Evolutionary conservation across 192 early-diverging fungal species (phyloP), one percentile per base, ranked within the genome.

Genomic region (Backusella parvicylindrica): DNA sequence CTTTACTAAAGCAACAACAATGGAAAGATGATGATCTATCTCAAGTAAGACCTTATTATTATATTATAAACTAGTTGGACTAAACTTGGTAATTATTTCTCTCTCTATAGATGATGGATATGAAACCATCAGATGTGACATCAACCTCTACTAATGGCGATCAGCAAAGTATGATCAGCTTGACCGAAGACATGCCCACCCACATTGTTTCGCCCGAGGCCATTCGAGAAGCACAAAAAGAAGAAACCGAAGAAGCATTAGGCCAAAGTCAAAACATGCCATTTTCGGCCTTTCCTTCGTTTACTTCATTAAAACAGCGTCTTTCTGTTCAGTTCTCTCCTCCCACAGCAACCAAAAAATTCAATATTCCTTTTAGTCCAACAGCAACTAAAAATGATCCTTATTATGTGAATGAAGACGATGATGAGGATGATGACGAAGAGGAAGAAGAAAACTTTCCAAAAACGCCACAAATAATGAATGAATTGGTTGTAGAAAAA

Each of bases 191-290:
- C 36, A 37, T 41, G 28, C 68, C 38, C 13, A 74, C 77, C 6
- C 79, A 81, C 32, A 40, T 81, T 26, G 75, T 81, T 18, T 73
- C 79, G 16, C 75, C 79, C 4, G 79, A 81, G 68, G 79, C 75
- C 15, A 76, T 81, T 60, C 37, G 75, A 38, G 66, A 68, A 64
- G 79, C 75, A 3, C 64, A 76, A 53, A 47, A 71, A 21, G 79
- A 81, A 69, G 79, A 81, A 47, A 72, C 56, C 50, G 75, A 73
- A 36, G 79, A 81, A 40, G 77, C 74, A 41, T 18, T 70, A 35
- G 74, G 74, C 21, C 16, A 40, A 23, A 75, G 64, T 36, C 63
- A 35, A 40, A 35, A 33, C 33, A 47, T 63, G 38, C 60, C 77
- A 21, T 78, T 78, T 50, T 71, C 71, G 30, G 47, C 30, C 15